phyloP scores from a whole-genome alignment of 2,329 filamentous ascomycete species.

The Sporothrix pallida region DNA sequence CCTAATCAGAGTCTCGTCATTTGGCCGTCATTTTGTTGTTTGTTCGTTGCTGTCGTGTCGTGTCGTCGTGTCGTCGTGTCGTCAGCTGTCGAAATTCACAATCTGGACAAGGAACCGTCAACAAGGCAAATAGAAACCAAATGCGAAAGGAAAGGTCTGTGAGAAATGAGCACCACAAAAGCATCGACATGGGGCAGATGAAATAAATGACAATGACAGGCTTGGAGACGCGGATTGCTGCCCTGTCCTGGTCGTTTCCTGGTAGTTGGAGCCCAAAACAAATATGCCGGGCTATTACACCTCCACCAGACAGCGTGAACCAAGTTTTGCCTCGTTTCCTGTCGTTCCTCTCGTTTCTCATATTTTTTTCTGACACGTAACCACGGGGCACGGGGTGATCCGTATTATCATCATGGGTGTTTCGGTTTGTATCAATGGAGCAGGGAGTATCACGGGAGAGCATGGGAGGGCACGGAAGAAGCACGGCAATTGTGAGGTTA shows the following conservation, averaged over 20 bases:
- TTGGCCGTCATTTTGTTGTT: neutral
- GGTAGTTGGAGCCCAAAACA: neutral
- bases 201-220: too few species aligned
- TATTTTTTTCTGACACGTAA: neutral
- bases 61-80: neutral
- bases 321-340: neutral
- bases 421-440: too few species aligned
- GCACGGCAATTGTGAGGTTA: neutral
- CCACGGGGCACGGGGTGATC: too few species aligned
- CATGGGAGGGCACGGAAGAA: neutral
- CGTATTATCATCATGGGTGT: neutral
- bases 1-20: neutral
- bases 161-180: conserved; percentile 11
- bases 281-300: conserved; percentile 20
- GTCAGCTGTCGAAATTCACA: conserved; percentile 16
- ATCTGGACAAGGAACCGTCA: neutral
- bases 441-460: neutral
- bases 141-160: neutral
- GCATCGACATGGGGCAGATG: neutral
- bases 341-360: too few species aligned
- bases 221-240: too few species aligned
- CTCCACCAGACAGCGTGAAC: conserved; percentile 3
- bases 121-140: too few species aligned
- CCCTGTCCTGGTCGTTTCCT: too few species aligned
- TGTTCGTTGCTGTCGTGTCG: neutral